phyloP scores from a whole-genome alignment of 73 alveolate genomes.

The Paramecium bursaria region DNA sequence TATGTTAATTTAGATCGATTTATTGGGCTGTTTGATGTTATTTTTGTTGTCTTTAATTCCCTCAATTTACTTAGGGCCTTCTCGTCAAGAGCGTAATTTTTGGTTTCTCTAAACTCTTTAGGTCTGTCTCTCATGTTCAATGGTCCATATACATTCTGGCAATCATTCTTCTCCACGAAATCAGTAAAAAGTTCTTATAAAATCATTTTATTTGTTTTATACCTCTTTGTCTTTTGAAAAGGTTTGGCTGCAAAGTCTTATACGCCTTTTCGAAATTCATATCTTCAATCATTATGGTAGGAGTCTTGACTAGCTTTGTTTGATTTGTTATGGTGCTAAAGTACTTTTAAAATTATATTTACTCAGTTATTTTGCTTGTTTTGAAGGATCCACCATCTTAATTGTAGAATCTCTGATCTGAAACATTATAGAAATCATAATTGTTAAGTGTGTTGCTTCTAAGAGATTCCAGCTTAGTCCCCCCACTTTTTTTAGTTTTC shows the following conservation, averaged over 20 bases:
- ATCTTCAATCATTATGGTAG: not conserved
- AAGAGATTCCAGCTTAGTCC: conserved; percentile 15
- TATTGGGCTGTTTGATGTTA: not conserved
- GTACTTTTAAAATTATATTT: not conserved
- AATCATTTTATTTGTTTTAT: not conserved
- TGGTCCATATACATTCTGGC: conserved; percentile 67
- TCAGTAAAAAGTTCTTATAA: conserved; percentile 61
- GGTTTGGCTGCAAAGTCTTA: not conserved
- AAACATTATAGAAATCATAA: conserved; percentile 50
- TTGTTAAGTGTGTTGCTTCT: conserved; percentile 48
- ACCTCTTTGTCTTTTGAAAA: conserved; percentile 41
- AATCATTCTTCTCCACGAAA: conserved; percentile 68
- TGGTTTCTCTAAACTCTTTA: conserved; percentile 65
- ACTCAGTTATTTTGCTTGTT: conserved; percentile 46
- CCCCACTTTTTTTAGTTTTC: not conserved
- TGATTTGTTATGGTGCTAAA: conserved; percentile 49
- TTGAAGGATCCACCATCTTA: not conserved
- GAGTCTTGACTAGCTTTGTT: not conserved
- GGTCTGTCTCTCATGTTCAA: conserved; percentile 67
- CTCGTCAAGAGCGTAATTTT: conserved; percentile 46
- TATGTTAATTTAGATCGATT: not conserved
- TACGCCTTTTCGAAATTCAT: conserved; percentile 49
- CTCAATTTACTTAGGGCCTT: not conserved
- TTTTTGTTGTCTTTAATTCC: conserved; percentile 8
- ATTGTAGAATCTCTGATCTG: conserved; percentile 40